Conservation (phyloP, 805 yeast species). For the Yueomyces sp. region DNA sequence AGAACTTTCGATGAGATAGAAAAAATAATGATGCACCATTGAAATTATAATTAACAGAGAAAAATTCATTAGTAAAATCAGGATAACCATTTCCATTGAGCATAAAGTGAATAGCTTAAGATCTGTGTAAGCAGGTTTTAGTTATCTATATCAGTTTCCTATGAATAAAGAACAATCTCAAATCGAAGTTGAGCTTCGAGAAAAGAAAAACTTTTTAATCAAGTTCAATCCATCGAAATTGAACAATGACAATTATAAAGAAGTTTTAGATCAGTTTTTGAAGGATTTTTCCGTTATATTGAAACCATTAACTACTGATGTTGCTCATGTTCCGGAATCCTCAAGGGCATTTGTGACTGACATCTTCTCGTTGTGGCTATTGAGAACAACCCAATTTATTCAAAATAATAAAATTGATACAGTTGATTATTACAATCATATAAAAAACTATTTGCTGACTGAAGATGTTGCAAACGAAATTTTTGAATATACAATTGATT, state of each 20-base stretch:
- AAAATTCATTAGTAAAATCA: too few relatives aligned
- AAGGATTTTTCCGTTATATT: constrained; percentile 1
- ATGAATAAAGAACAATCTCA: too few relatives aligned
- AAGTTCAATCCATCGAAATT: constrained; percentile 6
- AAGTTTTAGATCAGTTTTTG: constrained; percentile 1
- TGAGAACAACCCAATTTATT: constrained; percentile 36
- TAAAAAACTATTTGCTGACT: constrained; percentile 8
- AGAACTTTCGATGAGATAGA: too few relatives aligned
- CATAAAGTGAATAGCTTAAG: too few relatives aligned
- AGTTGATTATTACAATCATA: constrained; percentile 2
- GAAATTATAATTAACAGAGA: too few relatives aligned
- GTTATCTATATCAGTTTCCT: too few relatives aligned
- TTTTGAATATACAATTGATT: constrained; percentile 46
- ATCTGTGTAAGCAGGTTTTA: too few relatives aligned
- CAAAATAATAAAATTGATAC: constrained; percentile 9
- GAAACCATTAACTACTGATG: constrained; percentile 1
- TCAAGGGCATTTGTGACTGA: constrained; percentile 36
- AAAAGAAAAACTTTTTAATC: constrained; percentile 3
- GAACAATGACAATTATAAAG: not conserved
- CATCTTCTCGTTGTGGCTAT: constrained; percentile 49
- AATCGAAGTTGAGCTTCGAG: too few relatives aligned
- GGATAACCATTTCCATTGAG: too few relatives aligned
- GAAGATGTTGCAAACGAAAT: constrained; percentile 20
- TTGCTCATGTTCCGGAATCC: constrained; percentile 4
- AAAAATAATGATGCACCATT: too few relatives aligned